Evolutionary conservation across 2,329 filamentous ascomycete genomes (phyloP).

Genomic region (Fusarium xyrophilum): DNA sequence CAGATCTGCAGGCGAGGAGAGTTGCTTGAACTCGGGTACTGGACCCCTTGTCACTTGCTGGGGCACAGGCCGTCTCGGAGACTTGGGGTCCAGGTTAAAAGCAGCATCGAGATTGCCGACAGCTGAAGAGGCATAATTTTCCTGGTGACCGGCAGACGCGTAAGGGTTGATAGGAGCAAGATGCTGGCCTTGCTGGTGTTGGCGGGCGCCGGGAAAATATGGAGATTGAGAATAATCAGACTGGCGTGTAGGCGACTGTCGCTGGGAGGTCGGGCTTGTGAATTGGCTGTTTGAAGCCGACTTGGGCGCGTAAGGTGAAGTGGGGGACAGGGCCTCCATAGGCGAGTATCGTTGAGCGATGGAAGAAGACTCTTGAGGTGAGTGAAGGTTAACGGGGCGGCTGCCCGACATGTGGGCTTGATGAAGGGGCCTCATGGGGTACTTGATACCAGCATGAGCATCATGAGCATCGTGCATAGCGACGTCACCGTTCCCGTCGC

Average conservation of each 20-base stretch:
- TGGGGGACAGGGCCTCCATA: slow-evolving; percentile 87
- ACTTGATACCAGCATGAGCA: slow-evolving; percentile 85
- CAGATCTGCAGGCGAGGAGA: slow-evolving; percentile 75
- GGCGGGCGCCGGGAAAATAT: slow-evolving; percentile 57
- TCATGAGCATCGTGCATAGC: slow-evolving; percentile 88
- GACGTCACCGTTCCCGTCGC: slow-evolving; percentile 77
- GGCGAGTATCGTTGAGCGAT: slow-evolving; percentile 93
- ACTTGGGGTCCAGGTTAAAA: slow-evolving; percentile 64
- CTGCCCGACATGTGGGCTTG: slow-evolving; percentile 71
- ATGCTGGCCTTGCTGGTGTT: slow-evolving; percentile 63
- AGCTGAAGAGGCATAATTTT: slow-evolving; percentile 76
- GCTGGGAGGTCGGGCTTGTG: slow-evolving; percentile 59
- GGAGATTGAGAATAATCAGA: slow-evolving; percentile 66
- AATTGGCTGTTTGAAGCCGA: slow-evolving; percentile 66
- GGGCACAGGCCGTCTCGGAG: slow-evolving; percentile 61
- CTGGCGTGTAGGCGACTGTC: slow-evolving; percentile 80
- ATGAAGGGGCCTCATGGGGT: slow-evolving; percentile 79
- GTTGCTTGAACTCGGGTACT: slow-evolving; percentile 86
- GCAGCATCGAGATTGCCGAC: slow-evolving; percentile 75
- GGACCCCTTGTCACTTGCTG: slow-evolving; percentile 64
- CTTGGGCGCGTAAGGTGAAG: slow-evolving; percentile 76
- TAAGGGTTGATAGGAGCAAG: slow-evolving; percentile 77
- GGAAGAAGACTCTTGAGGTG: slow-evolving; percentile 72
- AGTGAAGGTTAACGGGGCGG: slow-evolving; percentile 70
- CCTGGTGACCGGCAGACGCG: slow-evolving; percentile 62